Base-by-base conservation (phyloP, 768 basidiomycete species). In the Boletus reticuloceps region DNA sequence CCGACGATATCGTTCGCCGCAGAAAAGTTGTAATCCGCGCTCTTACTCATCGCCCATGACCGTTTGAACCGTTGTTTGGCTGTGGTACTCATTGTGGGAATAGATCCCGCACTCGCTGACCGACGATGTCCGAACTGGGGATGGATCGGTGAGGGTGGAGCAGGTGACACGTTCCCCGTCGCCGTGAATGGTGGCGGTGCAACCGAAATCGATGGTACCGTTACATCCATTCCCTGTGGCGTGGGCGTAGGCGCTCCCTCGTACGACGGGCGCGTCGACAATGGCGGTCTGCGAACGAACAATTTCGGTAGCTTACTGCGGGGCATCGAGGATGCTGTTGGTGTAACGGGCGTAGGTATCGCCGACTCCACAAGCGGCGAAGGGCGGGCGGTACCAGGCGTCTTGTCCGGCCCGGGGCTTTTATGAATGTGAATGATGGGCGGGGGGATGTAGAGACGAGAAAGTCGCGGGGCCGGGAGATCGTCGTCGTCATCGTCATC, bases 1-100 rank as follows among this genome's bases (percentile, higher is more conserved):
- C 96, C 96, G 3, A 96, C 73, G 38, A 97, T 87, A 66, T 98
- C 95, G 63, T 92, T 86, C 6, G 75, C 79, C 1, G 84, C 77
- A 17, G 80, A 81, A 56, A 91, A 82, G 67, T 86, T 86, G 69
- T 77, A 88, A 20, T 75, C 77, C 5, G 63, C 64, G 45, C 63
- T 67, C 70, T 78, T 79, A 47, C 63, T 50, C 60, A 47, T 54
- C 4, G 61, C 61, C 73, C 76, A 80, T 2, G 74, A 72, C 49
- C 72, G 72, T 50, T 72, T 68, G 53, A 81, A 75, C 56, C 69
- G 74, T 40, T 65, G 67, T 67, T 73, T 77, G 56, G 60, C 8
- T 9, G 56, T 55, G 10, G 53, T 53, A 16, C 48, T 50, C 39
- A 69, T 36, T 2, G 53, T 60, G 16, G 67, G 61, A 43, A 73